Evolutionary conservation across 257 asterid genomes (phyloP), one percentile per base, ranked within the genome.

Genomic region (Voacanga thouarsii): DNA sequence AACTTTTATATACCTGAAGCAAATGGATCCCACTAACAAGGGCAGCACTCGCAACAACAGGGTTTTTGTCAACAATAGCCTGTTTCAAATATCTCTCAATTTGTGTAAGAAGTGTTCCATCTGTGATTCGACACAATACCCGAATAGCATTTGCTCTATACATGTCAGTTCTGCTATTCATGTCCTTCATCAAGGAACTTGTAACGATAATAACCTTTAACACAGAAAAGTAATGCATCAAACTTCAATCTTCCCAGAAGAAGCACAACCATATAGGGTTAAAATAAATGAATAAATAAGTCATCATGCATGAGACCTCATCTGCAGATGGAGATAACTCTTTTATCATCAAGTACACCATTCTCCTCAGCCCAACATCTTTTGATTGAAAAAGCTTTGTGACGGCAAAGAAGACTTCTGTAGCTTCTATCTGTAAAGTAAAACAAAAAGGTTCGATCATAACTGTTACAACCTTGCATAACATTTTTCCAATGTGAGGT

Each of bases 111-210:
- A 94, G 96, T 66, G 94, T 92, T 77, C 97, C 98, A 85, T 94
- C 98, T 47, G 92, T 92, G 81, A 94, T 94, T 75, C 89, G 93
- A 84, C 98, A 94, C 57, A 94, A 94, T 77, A 94, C 98, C 71
- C 98, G 97, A 77, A 94, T 94, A 63, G 98, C 97, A 84, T 94
- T 94, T 77, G 98, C 98, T 69, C 98, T 85, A 73, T 92, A 94
- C 98, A 94, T 94, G 84, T 94, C 98, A 81, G 96, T 94, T 63
- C 96, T 96, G 85, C 98, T 94, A 79, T 89, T 94, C 98, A 94
- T 92, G 90, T 94, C 98, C 89, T 94, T 94, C 97, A 94, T 94
- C 68, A 94, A 86, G 83, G 98, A 94, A 94, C 98, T 94, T n/a
- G 98, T 94, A 78, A 94, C 98, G 26, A 94, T 94, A 83, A 94